Evolutionary conservation across 257 asterid species (phyloP).

Genomic region (Capsicum rhomboideum): DNA sequence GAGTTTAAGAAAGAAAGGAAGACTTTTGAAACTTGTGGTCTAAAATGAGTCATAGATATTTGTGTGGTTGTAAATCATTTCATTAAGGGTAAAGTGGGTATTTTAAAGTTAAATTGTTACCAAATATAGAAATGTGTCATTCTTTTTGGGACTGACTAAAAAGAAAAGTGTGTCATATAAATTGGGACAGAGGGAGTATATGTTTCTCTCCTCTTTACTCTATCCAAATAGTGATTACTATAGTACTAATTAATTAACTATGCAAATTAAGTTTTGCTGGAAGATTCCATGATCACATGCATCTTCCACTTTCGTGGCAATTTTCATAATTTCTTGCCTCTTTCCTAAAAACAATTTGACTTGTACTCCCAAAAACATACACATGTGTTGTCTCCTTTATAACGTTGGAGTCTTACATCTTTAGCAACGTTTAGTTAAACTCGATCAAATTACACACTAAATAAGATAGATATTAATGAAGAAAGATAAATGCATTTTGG

Average conservation of each 20-base stretch:
- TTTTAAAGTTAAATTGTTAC: too few relatives aligned
- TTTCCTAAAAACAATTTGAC: background rate
- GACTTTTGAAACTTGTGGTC: too few relatives aligned
- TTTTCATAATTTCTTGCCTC: background rate
- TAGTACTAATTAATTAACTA: background rate
- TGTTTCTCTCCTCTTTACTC: conserved; percentile 2
- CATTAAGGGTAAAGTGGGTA: too few relatives aligned
- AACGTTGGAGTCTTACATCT: background rate
- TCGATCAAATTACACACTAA: background rate
- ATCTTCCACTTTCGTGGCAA: background rate
- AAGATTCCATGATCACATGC: background rate
- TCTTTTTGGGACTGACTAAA: too few relatives aligned
- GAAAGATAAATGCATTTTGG: background rate
- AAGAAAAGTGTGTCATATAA: too few relatives aligned
- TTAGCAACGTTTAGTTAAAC: background rate
- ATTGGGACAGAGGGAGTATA: too few relatives aligned
- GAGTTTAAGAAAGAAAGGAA: too few relatives aligned
- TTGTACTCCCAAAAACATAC: background rate
- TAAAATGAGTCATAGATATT: too few relatives aligned
- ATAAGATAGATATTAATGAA: background rate
- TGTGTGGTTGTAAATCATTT: too few relatives aligned
- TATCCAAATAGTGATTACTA: background rate
- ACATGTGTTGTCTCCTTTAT: background rate
- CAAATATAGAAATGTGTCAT: too few relatives aligned
- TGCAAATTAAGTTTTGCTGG: background rate